A percentile compares a stretch with the other conserved stretches of the same genome.
These are phyloP conservation scores for Termitomyces sp. DNA, from an alignment of 768 basidiomycete genomes.

Conservation along the genomic window DNA sequence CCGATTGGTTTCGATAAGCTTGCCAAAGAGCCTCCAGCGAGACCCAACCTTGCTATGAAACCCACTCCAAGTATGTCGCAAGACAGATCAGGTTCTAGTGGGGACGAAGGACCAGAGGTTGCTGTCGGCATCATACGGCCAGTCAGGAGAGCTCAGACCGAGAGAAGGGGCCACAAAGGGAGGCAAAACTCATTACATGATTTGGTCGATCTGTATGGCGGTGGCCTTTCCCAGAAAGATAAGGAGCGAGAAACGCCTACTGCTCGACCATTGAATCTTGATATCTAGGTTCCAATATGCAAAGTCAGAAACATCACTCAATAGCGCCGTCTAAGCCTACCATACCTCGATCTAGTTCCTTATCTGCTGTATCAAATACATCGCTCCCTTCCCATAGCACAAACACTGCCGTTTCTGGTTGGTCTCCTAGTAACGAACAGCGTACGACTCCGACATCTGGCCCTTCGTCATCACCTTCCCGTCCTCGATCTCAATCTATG, in stretches of 20 bases:
- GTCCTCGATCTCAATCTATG: constrained; percentile 81
- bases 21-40: constrained; percentile 31
- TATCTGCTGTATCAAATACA: constrained; percentile 5
- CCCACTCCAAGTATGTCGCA: constrained; percentile 19
- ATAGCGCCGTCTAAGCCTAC: background rate
- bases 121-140: constrained; percentile 26
- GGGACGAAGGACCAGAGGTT: constrained; percentile 56
- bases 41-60: constrained; percentile 43
- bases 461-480: constrained; percentile 31
- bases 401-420: background rate
- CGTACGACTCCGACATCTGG: constrained; percentile 1
- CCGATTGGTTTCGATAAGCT: constrained; percentile 23
- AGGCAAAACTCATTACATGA: constrained; percentile 84
- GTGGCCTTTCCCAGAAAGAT: constrained; percentile 43
- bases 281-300: background rate
- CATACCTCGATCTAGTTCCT: constrained; percentile 2
- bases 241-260: constrained; percentile 26
- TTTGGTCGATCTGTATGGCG: constrained; percentile 76
- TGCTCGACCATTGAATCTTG: constrained; percentile 11
- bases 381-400: constrained; percentile 11
- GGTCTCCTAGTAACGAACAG: background rate
- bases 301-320: constrained; percentile 6
- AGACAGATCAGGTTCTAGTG: constrained; percentile 51
- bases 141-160: constrained; percentile 23
- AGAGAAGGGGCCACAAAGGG: constrained; percentile 39